Evolutionary conservation across 305 asterid genomes (phyloP), one percentile per base, ranked within the genome.

Genomic region (Fraxinus nigra): DNA sequence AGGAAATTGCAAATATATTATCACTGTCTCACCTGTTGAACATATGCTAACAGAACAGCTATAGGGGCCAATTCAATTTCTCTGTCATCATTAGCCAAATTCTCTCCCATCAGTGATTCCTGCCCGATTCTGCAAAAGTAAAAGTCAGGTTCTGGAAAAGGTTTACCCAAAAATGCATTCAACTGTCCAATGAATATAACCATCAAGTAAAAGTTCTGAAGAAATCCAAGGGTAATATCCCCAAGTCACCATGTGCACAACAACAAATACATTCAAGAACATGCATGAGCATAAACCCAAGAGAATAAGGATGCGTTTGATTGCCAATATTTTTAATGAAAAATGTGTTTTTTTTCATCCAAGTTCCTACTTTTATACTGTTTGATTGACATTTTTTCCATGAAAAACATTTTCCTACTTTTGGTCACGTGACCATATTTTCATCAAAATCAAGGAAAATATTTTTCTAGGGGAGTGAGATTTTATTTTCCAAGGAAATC

Each of bases 61-160:
- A 96, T 73, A 84, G 99, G 98, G 48, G 98, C 97, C 89, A 94
- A 86, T 83, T 96, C 98, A 79, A 77, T 87, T 89, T 94, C 99
- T 74, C 93, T 85, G 38, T 93, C 97, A 54, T 93, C 98, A 86
- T 92, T 98, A 35, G 90, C 86, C 30, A 87, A 82, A 83, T 92
- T 91, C 80, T 96, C 97, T 22, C 94, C 98, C 97, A 94, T 91
- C 40, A 93, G 85, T 72, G 92, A 84, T 88, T 94, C 98, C 90
- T 92, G 98, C 33, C 98, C 99, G 87, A 92, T 90, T 89, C 99
- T 94, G 93, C 82, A 85, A 30, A 84, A 85, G 54, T 20, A 13
- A 79, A 40, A 72, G 43, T 75, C 77, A 88, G 72, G 54, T 30
- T 38, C 30, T 54, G 33, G 78, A 20, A 79, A 67, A 56, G 9